Percentiles rank a stretch among this genome's conserved stretches.
phyloP scores from a whole-genome alignment of 2,329 filamentous ascomycete species.

The Microdochium paspali region DNA sequence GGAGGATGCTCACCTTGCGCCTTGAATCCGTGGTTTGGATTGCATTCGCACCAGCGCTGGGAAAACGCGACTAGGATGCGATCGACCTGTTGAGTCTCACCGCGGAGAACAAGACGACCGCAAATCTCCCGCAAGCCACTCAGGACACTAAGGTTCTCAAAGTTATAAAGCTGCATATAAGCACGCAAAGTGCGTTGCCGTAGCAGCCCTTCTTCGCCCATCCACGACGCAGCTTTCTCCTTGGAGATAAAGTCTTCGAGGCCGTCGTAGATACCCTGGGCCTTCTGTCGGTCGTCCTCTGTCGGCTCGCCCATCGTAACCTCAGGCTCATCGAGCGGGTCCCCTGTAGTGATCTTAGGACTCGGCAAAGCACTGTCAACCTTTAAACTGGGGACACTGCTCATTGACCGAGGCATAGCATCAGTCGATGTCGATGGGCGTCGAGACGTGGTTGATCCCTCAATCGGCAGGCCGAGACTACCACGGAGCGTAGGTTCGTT shows the following conservation, averaged over 20 bases:
- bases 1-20: slow-evolving; percentile 53
- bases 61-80: slow-evolving; percentile 87
- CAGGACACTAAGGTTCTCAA: slow-evolving; percentile 71
- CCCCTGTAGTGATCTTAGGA: slow-evolving; percentile 21
- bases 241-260: slow-evolving; percentile 73
- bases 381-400: slow-evolving; percentile 37
- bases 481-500: neutral
- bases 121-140: slow-evolving; percentile 73
- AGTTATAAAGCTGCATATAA: slow-evolving; percentile 92
- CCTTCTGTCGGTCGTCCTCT: slow-evolving; percentile 66
- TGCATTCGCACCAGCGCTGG: slow-evolving; percentile 86
- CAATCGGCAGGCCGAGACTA: slow-evolving; percentile 23
- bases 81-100: slow-evolving; percentile 94
- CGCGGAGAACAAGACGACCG: slow-evolving; percentile 70
- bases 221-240: slow-evolving; percentile 75
- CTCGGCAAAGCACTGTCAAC: slow-evolving; percentile 34
- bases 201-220: slow-evolving; percentile 64
- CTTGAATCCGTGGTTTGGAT: slow-evolving; percentile 88
- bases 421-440: slow-evolving; percentile 29
- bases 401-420: slow-evolving; percentile 35
- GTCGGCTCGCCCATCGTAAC: slow-evolving; percentile 49
- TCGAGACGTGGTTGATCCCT: slow-evolving; percentile 22
- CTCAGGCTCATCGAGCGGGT: slow-evolving; percentile 47
- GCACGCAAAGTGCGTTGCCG: slow-evolving; percentile 54
- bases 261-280: slow-evolving; percentile 75